phyloP scores from a whole-genome alignment of 2,329 filamentous ascomycete species.

The Trematosphaeria pertusa region DNA sequence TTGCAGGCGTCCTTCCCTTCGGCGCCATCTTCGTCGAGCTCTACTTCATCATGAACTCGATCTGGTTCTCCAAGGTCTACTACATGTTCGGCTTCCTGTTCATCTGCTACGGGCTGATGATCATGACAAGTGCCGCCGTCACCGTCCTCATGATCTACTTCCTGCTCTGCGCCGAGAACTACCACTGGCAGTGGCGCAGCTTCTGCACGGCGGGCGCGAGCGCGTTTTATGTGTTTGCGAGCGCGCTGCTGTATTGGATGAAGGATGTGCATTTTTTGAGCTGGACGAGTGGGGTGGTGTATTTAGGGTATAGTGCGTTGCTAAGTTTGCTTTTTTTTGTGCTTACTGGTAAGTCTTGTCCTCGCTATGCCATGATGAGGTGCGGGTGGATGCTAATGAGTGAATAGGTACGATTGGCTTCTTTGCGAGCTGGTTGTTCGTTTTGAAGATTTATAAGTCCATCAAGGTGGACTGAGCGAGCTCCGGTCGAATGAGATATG shows the following conservation, averaged over 20 bases:
- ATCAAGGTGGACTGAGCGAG: conserved; percentile 89
- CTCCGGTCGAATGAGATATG: too few species aligned
- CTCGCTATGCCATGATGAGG: neutral
- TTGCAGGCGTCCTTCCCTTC: conserved; percentile 92
- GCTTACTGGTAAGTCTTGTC: conserved; percentile 75
- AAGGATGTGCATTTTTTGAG: conserved; percentile 86
- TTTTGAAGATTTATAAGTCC: conserved; percentile 92
- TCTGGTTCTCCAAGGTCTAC: conserved; percentile 99
- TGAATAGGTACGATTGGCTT: conserved; percentile 87
- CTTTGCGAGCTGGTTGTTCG: conserved; percentile 93
- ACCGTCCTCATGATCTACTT: conserved; percentile 97
- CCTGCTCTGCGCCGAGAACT: conserved; percentile 93
- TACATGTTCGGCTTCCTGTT: conserved; percentile 99
- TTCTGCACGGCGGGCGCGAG: conserved; percentile 92
- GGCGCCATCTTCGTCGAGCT: conserved; percentile 97
- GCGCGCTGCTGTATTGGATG: conserved; percentile 89
- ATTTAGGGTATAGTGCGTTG: conserved; percentile 89
- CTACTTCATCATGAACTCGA: conserved; percentile 99
- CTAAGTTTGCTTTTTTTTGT: conserved; percentile 93
- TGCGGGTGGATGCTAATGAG: conserved; percentile 12
- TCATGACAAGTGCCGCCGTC: conserved; percentile 90
- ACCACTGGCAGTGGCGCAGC: conserved; percentile 98
- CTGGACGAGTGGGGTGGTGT: conserved; percentile 85
- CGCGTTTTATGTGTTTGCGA: conserved; percentile 88
- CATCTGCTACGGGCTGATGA: conserved; percentile 96